phyloP scores from a whole-genome alignment of 2,329 filamentous ascomycete species.

The Cladosporium sp. region DNA sequence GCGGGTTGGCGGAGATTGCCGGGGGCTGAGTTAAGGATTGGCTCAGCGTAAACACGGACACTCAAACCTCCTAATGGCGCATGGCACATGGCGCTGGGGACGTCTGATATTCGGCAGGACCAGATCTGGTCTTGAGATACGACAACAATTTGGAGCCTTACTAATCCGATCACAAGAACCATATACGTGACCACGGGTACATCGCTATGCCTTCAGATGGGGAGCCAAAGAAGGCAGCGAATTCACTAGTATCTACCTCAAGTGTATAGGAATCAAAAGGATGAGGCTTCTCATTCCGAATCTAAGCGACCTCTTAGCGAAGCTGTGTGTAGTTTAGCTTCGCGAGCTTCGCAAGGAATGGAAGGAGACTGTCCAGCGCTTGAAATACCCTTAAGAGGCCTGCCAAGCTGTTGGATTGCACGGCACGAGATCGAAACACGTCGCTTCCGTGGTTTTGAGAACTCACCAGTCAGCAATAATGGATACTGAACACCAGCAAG shows the following conservation, averaged over 20 bases:
- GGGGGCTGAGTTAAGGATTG: background rate
- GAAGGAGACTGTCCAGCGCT: background rate
- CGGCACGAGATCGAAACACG: background rate
- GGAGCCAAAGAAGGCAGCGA: background rate
- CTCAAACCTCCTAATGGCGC: background rate
- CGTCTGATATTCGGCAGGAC: no score
- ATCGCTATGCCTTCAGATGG: background rate
- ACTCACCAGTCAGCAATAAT: background rate
- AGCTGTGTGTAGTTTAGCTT: background rate
- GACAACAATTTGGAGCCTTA: no score
- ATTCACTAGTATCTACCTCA: background rate
- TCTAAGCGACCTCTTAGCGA: background rate
- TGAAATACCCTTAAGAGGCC: background rate
- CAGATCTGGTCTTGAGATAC: no score
- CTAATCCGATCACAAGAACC: no score
- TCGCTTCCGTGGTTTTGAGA: background rate
- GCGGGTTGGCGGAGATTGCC: background rate
- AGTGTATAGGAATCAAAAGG: background rate
- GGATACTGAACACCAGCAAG: background rate
- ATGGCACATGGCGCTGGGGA: no score
- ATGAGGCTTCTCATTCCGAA: background rate
- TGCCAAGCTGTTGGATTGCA: background rate
- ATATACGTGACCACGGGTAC: background rate
- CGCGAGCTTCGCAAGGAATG: background rate
- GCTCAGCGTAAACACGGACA: background rate